Evolutionary conservation across 2,329 filamentous ascomycete genomes (phyloP).

Genomic region (Fusarium sp.): DNA sequence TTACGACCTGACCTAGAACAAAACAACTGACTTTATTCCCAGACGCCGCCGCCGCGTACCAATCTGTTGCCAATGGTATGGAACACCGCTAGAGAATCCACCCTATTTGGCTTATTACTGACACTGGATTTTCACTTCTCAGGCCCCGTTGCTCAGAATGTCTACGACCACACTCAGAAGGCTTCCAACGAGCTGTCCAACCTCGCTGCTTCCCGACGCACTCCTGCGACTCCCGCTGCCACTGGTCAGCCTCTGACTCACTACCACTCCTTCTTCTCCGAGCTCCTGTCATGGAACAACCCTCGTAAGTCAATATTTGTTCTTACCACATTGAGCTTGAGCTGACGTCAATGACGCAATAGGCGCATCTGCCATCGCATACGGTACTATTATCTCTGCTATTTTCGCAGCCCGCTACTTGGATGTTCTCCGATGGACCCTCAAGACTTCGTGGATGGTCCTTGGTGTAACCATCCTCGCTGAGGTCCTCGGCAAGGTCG

Average conservation of each 20-base stretch:
- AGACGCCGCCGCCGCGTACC: constrained; percentile 63
- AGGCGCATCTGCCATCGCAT: constrained; percentile 75
- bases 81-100: constrained; percentile 31
- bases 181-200: constrained; percentile 67
- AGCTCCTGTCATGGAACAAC: constrained; percentile 76
- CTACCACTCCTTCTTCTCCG: constrained; percentile 77
- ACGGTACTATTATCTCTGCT: constrained; percentile 64
- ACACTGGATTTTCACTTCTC: constrained; percentile 10
- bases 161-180: constrained; percentile 67
- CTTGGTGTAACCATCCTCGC: constrained; percentile 69
- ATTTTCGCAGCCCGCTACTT: constrained; percentile 75
- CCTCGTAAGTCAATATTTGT: constrained; percentile 62
- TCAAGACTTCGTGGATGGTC: constrained; percentile 73
- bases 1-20: not conserved
- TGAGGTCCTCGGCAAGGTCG: constrained; percentile 69
- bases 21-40: constrained; percentile 47
- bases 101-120: constrained; percentile 21
- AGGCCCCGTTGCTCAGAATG: constrained; percentile 70
- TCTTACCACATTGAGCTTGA: constrained; percentile 3
- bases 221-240: constrained; percentile 63
- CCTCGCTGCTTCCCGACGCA: constrained; percentile 67
- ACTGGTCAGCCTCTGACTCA: constrained; percentile 73
- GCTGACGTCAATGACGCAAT: constrained; percentile 26
- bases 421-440: constrained; percentile 71
- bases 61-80: constrained; percentile 60